phyloP scores from a whole-genome alignment of 176 grass and related monocot genomes.

The Echinochloa phyllopogon region DNA sequence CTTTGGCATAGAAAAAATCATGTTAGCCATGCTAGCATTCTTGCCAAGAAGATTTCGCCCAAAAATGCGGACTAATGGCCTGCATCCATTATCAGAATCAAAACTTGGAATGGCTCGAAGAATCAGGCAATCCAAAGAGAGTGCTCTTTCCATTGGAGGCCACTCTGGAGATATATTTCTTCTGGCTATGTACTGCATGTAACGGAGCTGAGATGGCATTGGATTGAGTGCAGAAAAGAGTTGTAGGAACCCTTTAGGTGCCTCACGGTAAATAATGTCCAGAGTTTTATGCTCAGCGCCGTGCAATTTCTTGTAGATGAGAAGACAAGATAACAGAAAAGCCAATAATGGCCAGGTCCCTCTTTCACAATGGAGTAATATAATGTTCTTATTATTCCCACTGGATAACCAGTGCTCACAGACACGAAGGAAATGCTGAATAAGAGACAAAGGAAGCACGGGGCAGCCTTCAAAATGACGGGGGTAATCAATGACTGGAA shows the following conservation, averaged over 20 bases:
- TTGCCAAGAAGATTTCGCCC: conserved; percentile 76
- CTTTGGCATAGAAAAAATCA: conserved; percentile 89
- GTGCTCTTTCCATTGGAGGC: conserved; percentile 83
- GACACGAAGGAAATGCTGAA: conserved; percentile 88
- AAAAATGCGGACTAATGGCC: conserved; percentile 90
- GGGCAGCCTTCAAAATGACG: conserved; percentile 97
- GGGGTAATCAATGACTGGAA: conserved; percentile 91
- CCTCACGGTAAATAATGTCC: conserved; percentile 89
- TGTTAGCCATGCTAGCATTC: conserved; percentile 57
- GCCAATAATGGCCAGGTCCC: conserved; percentile 92
- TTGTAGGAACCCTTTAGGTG: conserved; percentile 90
- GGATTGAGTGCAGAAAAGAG: conserved; percentile 94
- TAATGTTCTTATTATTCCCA: conserved; percentile 79
- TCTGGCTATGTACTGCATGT: conserved; percentile 95
- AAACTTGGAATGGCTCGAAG: conserved; percentile 91
- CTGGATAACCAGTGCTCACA: conserved; percentile 79
- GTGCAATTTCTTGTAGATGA: conserved; percentile 88
- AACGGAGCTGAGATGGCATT: conserved; percentile 92
- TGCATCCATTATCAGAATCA: conserved; percentile 88
- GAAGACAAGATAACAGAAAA: conserved; percentile 89
- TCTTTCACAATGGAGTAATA: conserved; percentile 94
- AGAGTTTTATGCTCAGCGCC: conserved; percentile 83
- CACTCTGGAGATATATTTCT: conserved; percentile 91
- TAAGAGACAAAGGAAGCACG: conserved; percentile 86
- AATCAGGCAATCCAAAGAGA: conserved; percentile 97